These are phyloP conservation scores for Diaporthe nobilis DNA, from an alignment of 2,329 filamentous ascomycete species.

Conservation along the genomic window DNA sequence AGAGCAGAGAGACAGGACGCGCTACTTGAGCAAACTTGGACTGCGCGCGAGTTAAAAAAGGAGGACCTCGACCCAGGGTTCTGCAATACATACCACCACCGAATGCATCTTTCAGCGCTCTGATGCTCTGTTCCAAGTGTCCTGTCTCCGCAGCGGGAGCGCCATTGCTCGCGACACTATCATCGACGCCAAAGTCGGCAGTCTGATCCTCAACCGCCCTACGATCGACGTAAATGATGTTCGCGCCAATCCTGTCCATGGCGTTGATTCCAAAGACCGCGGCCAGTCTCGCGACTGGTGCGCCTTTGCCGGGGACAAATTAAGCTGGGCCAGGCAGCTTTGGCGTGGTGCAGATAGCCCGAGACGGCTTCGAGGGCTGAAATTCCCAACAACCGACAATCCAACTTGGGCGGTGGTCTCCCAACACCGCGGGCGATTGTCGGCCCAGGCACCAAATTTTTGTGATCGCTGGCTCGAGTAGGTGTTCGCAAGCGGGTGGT, in stretches of 20 bases:
- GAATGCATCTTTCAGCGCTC: constrained; percentile 67
- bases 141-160: constrained; percentile 54
- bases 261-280: constrained; percentile 62
- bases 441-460: constrained; percentile 41
- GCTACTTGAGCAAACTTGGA: constrained; percentile 68
- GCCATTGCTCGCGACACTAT: constrained; percentile 45
- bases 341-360: constrained; percentile 31
- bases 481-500: constrained; percentile 24
- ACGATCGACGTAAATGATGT: constrained; percentile 73
- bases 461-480: constrained; percentile 26
- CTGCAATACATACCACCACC: constrained; percentile 62
- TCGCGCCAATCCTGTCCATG: constrained; percentile 71
- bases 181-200: constrained; percentile 48
- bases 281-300: constrained; percentile 74
- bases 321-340: constrained; percentile 39
- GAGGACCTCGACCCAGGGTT: neutral
- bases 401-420: constrained; percentile 41
- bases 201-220: constrained; percentile 59
- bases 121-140: constrained; percentile 61
- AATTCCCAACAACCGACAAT: constrained; percentile 41
- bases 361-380: constrained; percentile 42
- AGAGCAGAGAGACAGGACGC: constrained; percentile 67
- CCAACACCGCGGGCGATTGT: constrained; percentile 41
- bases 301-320: constrained; percentile 62
- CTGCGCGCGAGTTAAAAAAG: constrained; percentile 51